Conservation (phyloP, 192 early-diverging fungal genomes). For the Dimargaris cristalligena region DNA sequence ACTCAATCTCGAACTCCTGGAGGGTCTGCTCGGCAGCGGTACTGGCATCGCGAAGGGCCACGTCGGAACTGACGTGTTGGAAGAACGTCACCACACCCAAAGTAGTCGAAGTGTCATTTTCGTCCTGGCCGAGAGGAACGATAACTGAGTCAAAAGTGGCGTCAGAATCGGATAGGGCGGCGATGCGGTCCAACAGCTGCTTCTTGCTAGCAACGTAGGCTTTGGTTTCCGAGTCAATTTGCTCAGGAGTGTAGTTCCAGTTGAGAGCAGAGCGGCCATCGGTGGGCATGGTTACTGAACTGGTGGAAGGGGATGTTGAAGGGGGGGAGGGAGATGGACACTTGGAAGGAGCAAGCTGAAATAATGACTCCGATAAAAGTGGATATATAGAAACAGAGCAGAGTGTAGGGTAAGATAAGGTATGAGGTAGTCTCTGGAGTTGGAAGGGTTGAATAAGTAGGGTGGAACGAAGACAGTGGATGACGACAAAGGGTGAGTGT, state of each 20-base stretch:
- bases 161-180: slow-evolving; percentile 12
- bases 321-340: no score
- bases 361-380: no score
- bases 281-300: slow-evolving; percentile 5
- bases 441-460: no score
- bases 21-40: slow-evolving; percentile 34
- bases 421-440: no score
- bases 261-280: slow-evolving; percentile 16
- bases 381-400: no score
- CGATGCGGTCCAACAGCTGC: slow-evolving; percentile 21
- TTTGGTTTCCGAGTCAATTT: slow-evolving; percentile 16
- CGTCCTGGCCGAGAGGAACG: slow-evolving; percentile 20
- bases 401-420: no score
- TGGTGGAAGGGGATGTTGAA: no score
- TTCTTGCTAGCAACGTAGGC: slow-evolving; percentile 20
- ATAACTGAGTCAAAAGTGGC: slow-evolving; percentile 29
- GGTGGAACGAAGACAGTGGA: no score
- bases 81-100: slow-evolving; percentile 22
- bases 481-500: no score
- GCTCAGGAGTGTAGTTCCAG: slow-evolving; percentile 20
- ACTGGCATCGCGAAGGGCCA: slow-evolving; percentile 46
- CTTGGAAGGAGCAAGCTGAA: no score
- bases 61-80: slow-evolving; percentile 31
- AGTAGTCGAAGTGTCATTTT: slow-evolving; percentile 20
- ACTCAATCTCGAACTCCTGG: slow-evolving; percentile 45